Percentiles rank a stretch among this genome's conserved stretches.
These are phyloP conservation scores for Abortiporus biennis DNA, from an alignment of 1,284 basidiomycete genomes.

Conservation along the genomic window DNA sequence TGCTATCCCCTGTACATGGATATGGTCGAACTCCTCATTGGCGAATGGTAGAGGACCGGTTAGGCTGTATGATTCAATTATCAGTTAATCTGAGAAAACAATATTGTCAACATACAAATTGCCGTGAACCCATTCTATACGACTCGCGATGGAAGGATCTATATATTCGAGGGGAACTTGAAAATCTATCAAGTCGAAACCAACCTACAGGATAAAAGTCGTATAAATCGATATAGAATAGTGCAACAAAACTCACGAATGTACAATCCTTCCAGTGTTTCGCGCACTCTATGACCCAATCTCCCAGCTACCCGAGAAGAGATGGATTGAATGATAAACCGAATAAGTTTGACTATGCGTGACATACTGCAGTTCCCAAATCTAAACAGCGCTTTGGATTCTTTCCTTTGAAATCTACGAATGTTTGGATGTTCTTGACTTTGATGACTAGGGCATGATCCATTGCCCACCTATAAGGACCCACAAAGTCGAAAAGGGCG, in stretches of 20 bases:
- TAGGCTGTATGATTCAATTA: constrained; percentile 3
- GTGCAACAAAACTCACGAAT: constrained; percentile 44
- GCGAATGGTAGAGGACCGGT: constrained; percentile 9
- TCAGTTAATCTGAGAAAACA: neutral
- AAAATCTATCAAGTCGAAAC: constrained; percentile 13
- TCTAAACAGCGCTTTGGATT: constrained; percentile 10
- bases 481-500: neutral
- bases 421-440: constrained; percentile 8
- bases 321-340: neutral
- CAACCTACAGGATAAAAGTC: constrained; percentile 5
- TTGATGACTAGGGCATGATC: constrained; percentile 10
- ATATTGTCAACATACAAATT: constrained; percentile 11
- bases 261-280: constrained; percentile 57
- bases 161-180: constrained; percentile 9
- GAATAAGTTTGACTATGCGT: no score
- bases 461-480: constrained; percentile 9
- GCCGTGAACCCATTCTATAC: constrained; percentile 14
- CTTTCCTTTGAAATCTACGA: constrained; percentile 8
- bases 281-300: constrained; percentile 66
- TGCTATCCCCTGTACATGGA: constrained; percentile 11
- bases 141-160: constrained; percentile 9
- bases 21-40: constrained; percentile 13
- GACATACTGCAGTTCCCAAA: constrained; percentile 11
- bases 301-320: constrained; percentile 41
- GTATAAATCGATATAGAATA: neutral